These are phyloP conservation scores for Coccomyxa sp. DNA, from an alignment of 139 green algal genomes.

Conservation along the genomic window DNA sequence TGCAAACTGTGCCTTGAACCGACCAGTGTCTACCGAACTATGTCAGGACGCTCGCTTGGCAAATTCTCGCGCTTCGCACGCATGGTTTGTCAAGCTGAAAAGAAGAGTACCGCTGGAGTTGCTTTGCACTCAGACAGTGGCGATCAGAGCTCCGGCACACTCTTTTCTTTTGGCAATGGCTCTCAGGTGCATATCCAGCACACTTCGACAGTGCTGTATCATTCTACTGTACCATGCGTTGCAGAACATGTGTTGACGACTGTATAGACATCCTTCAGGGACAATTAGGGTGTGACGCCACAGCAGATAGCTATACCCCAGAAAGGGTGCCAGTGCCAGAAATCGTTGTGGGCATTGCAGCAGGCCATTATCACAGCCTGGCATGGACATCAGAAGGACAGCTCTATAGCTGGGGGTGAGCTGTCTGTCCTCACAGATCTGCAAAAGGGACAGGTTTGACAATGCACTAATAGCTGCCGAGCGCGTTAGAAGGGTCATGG, in stretches of 20 bases:
- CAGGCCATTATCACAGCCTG: constrained; percentile 32
- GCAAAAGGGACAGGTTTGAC: background rate
- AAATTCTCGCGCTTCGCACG: too few species aligned
- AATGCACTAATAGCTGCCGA: background rate
- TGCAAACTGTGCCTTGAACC: too few species aligned
- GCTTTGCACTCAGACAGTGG: too few species aligned
- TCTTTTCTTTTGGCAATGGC: constrained; percentile 8
- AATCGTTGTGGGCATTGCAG: constrained; percentile 17
- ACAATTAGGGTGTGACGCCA: constrained; percentile 9
- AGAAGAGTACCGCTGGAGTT: too few species aligned
- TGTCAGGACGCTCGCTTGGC: too few species aligned
- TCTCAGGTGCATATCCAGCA: background rate
- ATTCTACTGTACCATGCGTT: background rate
- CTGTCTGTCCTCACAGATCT: background rate
- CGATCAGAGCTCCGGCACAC: too few species aligned
- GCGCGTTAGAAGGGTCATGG: background rate
- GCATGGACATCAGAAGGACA: constrained; percentile 10
- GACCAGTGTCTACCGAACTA: too few species aligned
- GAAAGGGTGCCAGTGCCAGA: constrained; percentile 17
- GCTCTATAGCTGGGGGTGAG: constrained; percentile 13
- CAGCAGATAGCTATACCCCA: constrained; percentile 24
- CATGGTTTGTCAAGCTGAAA: too few species aligned
- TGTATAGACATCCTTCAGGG: constrained; percentile 8
- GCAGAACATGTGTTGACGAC: background rate
- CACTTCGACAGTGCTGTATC: background rate